A percentile compares a stretch with the other conserved stretches of the same genome.
Conservation (phyloP, 2,329 filamentous ascomycete genomes). For the Alternaria brassicicola region DNA sequence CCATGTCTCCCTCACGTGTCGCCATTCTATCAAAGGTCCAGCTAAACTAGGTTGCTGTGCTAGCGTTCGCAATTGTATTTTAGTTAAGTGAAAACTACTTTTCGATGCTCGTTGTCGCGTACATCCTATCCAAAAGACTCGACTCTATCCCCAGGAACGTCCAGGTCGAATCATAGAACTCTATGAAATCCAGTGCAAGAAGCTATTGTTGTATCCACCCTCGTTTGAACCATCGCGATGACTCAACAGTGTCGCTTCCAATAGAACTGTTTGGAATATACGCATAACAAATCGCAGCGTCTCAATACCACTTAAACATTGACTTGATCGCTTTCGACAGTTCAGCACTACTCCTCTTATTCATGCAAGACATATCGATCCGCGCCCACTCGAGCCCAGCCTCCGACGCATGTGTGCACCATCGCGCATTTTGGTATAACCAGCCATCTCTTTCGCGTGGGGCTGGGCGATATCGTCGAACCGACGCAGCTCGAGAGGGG, state of each 20-base stretch:
- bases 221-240: not conserved
- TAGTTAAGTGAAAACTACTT: not conserved
- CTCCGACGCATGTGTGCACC: not conserved
- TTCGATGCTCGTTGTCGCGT: not conserved
- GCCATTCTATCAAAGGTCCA: not conserved
- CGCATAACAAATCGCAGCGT: not conserved
- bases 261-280: not conserved
- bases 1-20: not conserved
- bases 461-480: not conserved
- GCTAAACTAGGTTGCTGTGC: not conserved
- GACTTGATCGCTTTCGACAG: not conserved
- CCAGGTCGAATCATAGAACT: not conserved
- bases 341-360: not conserved
- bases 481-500: not conserved
- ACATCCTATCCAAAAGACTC: fast-evolving
- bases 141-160: not conserved
- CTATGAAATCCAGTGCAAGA: fast-evolving
- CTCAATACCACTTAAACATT: not conserved
- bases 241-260: not conserved
- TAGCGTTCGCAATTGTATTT: not conserved
- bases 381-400: not conserved
- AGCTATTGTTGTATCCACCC: not conserved
- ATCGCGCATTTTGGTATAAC: not conserved
- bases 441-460: not conserved
- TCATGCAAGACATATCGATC: not conserved